Base-by-base conservation (phyloP, 345 rosid species). In the Pistacia integerrima region DNA sequence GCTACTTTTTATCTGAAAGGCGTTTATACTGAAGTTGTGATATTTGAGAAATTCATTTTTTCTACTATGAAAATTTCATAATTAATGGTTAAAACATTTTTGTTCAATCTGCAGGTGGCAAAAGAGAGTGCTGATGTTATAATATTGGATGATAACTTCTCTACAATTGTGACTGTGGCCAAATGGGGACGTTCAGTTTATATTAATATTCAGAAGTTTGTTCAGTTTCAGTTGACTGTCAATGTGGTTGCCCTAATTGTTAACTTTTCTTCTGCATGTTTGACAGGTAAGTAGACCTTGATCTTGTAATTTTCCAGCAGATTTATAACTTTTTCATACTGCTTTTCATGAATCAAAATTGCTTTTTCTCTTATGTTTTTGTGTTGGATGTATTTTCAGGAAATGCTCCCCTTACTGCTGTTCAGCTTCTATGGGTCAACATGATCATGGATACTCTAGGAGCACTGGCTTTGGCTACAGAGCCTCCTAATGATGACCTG, bases 111-210 rank as follows among this genome's bases (percentile, higher is more conserved):
- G 35, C 83, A 91, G 95, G 97, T 91, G 77, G 97, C 97, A 57
- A 92, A 94, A 79, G 93, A 92, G 85, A 91, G 97, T 76, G 94
- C 97, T 0, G 98, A 92, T 89, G 92, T 93, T 58, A 91, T 93
- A 70, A 91, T 94, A 77, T 83, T 93, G 30, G 94, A 94, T 64
- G 95, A 93, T 77, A 91, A 94, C 78, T 94, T 94, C 79, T 89
- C 97, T 17, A 90, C 97, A 0, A 89, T 90, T 30, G 85, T 87
- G 55, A 90, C 93, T n/a, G 97, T 94, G 18, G 90, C 94, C 67
- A 94, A 85, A 76, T 94, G 95, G 97, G 98, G 98, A 16, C 93
- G 98, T 65, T 91, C 97, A 9, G 95, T 92, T 71, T 92, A 91
- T 80, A 75, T 86, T 79, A 94, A 92, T 87, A 92, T 94, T 64